phyloP scores from a whole-genome alignment of 495 filamentous ascomycete species.

The Podospora anserina region DNA sequence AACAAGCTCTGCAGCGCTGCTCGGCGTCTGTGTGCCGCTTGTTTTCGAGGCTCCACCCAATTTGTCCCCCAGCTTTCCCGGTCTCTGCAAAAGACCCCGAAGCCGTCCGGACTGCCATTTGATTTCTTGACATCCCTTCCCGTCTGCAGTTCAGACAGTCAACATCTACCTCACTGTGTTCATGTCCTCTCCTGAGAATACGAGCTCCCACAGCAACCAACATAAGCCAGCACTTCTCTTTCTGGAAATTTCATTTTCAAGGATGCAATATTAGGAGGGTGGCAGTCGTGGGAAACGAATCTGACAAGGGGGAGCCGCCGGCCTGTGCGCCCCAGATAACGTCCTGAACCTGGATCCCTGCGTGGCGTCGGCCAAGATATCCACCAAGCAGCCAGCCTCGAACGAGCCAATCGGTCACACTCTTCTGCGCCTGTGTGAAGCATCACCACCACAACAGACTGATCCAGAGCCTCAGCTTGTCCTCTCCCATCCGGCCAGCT shows the following conservation, averaged over 20 bases:
- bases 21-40: constrained; percentile 1
- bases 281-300: constrained; percentile 5
- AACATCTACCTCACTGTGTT: background rate
- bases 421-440: background rate
- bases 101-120: background rate
- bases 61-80: constrained; percentile 16
- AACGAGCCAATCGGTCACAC: constrained; percentile 6
- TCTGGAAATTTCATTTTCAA: constrained; percentile 4
- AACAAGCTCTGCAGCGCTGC: constrained; percentile 16
- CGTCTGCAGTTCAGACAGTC: background rate
- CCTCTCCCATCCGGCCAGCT: background rate
- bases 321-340: constrained; percentile 15
- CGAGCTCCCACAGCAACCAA: constrained; percentile 1
- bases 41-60: constrained; percentile 16
- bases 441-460: background rate
- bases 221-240: constrained; percentile 1
- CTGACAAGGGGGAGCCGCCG: constrained; percentile 8
- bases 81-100: constrained; percentile 11
- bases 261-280: constrained; percentile 10
- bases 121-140: background rate
- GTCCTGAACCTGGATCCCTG: constrained; percentile 12
- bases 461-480: background rate
- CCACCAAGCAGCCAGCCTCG: background rate
- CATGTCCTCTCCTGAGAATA: background rate
- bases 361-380: constrained; percentile 8